A percentile compares a stretch with the other conserved stretches of the same genome.
These are phyloP conservation scores for Candida montana DNA, from an alignment of 805 yeast genomes.

Conservation along the genomic window DNA sequence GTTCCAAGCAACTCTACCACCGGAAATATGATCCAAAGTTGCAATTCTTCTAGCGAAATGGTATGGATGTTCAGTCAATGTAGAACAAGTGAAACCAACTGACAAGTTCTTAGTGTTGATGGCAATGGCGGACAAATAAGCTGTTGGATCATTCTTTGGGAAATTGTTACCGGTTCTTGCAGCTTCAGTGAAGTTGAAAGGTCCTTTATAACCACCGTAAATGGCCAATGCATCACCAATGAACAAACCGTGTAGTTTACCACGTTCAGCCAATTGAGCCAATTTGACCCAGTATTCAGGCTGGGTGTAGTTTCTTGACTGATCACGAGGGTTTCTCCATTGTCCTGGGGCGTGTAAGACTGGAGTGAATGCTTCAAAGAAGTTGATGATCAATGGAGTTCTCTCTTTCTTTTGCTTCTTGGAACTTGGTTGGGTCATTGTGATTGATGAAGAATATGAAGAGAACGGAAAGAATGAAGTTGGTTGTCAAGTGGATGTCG, in stretches of 20 bases:
- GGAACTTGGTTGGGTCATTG: not conserved
- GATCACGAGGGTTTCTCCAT: constrained; percentile 25
- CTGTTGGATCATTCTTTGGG: constrained; percentile 37
- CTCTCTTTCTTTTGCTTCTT: not conserved
- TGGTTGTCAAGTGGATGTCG: no score
- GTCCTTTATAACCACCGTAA: constrained; percentile 39
- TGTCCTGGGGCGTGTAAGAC: constrained; percentile 25
- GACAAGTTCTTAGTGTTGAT: constrained; percentile 37
- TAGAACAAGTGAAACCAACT: constrained; percentile 40
- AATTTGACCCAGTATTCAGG: constrained; percentile 36
- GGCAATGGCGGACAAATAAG: constrained; percentile 37
- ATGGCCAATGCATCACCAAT: constrained; percentile 38
- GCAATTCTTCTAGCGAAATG: constrained; percentile 42
- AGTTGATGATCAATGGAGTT: constrained; percentile 19
- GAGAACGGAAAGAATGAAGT: not conserved
- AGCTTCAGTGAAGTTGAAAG: constrained; percentile 31
- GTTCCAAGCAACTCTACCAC: constrained; percentile 46
- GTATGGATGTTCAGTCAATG: constrained; percentile 42
- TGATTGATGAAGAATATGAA: no score
- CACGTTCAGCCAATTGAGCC: constrained; percentile 35
- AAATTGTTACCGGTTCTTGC: constrained; percentile 30
- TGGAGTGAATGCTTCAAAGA: constrained; percentile 23
- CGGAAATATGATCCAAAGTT: constrained; percentile 41
- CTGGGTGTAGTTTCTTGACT: constrained; percentile 20
- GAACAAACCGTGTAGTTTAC: constrained; percentile 35